phyloP scores from a whole-genome alignment of 352 stramenopile species.

The Poterioochromonas sp. region DNA sequence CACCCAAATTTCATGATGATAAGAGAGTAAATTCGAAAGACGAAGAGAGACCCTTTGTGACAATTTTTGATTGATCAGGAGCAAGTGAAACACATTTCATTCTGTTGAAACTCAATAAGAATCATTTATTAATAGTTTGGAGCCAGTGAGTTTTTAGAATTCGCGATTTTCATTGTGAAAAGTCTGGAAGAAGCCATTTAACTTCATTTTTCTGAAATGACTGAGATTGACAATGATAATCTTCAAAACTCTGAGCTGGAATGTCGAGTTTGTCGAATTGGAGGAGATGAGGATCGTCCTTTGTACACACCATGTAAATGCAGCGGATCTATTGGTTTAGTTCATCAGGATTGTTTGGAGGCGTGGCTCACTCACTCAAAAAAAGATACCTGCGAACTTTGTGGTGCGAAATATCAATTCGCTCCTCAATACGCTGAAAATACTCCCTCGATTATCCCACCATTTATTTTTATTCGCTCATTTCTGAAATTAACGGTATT shows the following conservation, averaged over 20 bases:
- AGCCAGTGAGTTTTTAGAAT: too few species aligned
- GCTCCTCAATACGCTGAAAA: not conserved
- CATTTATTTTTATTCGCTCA: not conserved
- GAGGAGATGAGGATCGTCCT: not conserved
- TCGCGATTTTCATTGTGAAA: too few species aligned
- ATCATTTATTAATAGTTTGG: too few species aligned
- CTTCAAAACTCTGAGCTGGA: constrained; percentile 3
- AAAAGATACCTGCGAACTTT: constrained; percentile 23
- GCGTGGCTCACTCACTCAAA: constrained; percentile 2
- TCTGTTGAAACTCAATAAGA: too few species aligned
- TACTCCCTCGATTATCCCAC: not conserved
- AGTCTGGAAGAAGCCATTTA: not conserved
- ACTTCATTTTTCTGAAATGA: not conserved
- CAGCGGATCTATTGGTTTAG: not conserved
- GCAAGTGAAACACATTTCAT: too few species aligned
- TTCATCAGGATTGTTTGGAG: constrained; percentile 24
- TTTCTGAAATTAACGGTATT: not conserved
- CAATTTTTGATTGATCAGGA: too few species aligned
- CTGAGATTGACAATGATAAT: not conserved
- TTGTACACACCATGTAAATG: constrained; percentile 18
- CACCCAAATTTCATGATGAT: too few species aligned
- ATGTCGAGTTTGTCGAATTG: constrained; percentile 10
- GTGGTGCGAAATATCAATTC: constrained; percentile 6
- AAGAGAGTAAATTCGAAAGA: too few species aligned
- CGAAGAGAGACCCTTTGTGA: too few species aligned